Evolutionary conservation across 2,329 filamentous ascomycete species (phyloP), one percentile per base, ranked within the genome.

Genomic region (Thielaviopsis punctulata): DNA sequence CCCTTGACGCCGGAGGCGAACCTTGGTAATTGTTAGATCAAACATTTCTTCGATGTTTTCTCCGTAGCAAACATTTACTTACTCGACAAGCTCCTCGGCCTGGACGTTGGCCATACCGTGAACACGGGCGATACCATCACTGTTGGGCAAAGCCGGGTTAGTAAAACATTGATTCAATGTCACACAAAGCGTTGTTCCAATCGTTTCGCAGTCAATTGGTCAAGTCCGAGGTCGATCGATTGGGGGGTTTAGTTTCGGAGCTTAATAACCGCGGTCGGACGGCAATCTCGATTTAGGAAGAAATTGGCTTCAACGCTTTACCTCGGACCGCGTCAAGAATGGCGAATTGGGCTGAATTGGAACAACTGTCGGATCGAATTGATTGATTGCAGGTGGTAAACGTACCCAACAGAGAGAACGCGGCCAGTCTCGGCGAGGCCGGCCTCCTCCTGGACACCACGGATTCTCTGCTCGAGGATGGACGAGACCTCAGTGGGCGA

Each of bases 111-210:
- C 86, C 87, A 98, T 89, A 69, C 92, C 92, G 74, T 98, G 89
- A 64, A 98, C 90, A 89, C 92, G 90, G 70, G 92, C 92, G 69
- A 98, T 98, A 94, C 92, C 92, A 77, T 98, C 92, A 92, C 92
- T 96, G 56, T 56, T 56, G 45, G 45, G 47, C 33, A 24, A 44
- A 36, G 45, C 24, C 24, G 24, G 25, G 49, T 55, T 45, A 52
- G 49, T 52, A 48, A 25, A 22, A 39, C 43, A 33, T 45, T 3
- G 18, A 45, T 36, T 45, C n/a, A 21, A 27, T 23, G 19, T 8
- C n/a, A 19, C 25, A 8, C 22, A 2, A 8, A 19, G 15, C 27
- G 23, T 27, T 25, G 15, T 18, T 52, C 27, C 9, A n/a, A 27
- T 4, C 13, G 10, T 52, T 23, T 30, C 12, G 43, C 18, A n/a